Percentiles rank a stretch among this genome's conserved stretches.
Conservation (phyloP, 257 asterid genomes). For the Solanum pimpinellifolium region DNA sequence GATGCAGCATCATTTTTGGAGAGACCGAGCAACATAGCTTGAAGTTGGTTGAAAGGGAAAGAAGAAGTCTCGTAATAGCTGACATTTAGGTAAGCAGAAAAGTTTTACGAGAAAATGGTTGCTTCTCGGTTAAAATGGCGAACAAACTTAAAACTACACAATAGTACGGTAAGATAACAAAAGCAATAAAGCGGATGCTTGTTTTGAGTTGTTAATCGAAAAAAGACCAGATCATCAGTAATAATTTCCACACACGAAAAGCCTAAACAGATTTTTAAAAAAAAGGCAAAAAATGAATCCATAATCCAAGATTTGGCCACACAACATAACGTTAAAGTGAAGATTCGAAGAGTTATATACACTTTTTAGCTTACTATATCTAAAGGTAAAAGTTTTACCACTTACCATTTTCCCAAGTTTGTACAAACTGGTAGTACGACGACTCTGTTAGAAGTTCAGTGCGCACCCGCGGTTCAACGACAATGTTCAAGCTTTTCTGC, state of each 20-base stretch:
- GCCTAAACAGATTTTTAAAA: background rate
- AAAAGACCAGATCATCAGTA: background rate
- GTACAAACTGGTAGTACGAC: conserved; percentile 51
- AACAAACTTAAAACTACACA: background rate
- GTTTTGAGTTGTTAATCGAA: background rate
- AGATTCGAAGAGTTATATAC: background rate
- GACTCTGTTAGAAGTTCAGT: conserved; percentile 71
- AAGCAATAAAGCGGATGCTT: background rate
- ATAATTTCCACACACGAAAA: background rate
- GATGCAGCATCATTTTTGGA: too few species aligned
- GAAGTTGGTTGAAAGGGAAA: background rate
- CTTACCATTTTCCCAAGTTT: conserved; percentile 77
- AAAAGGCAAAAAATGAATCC: background rate
- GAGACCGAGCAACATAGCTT: background rate
- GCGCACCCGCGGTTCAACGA: conserved; percentile 79
- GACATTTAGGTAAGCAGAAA: background rate
- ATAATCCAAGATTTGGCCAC: background rate
- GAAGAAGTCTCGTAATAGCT: too few species aligned
- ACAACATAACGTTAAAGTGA: background rate
- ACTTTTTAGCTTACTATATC: background rate
- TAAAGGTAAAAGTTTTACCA: background rate
- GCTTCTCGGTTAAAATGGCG: background rate
- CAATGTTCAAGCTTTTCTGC: conserved; percentile 48
- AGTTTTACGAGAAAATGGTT: background rate
- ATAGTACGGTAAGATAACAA: background rate